Base-by-base conservation (phyloP, 2,329 filamentous ascomycete species). In the Penicillium brasilianum region DNA sequence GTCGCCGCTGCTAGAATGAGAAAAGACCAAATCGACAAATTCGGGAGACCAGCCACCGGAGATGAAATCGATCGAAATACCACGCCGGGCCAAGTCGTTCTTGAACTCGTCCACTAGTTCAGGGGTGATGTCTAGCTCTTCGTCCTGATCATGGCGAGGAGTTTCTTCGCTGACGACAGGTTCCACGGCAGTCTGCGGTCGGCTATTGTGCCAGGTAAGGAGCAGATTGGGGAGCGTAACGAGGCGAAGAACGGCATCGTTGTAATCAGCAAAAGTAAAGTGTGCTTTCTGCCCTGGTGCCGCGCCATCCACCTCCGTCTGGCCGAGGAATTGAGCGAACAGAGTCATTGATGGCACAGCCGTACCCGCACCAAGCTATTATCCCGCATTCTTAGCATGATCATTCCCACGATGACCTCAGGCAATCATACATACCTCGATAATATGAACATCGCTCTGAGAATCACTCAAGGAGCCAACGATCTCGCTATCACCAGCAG, bases 221-320 rank as follows among this genome's bases (percentile, higher is more conserved):
- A 89, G 66, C 1, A 88, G 72, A 69, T 89, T 89, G 3, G 87
- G 86, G 13, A 88, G 70, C 0, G 86, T 88, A 39, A 86, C 84
- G 2, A 88, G 77, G n/a, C 84, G 78, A 36, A 89, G 72, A 1
- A 89, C 87, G 18, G 82, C 78, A 54, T 77, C 79, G 64, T 89
- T 89, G 75, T 88, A 89, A 69, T 89, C 87, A 22, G 84, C 82
- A 11, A 89, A 74, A 1, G 84, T 86, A 66, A 89, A 84, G 41
- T 81, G 78, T 5, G 83, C 69, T 50, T 60, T 74, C 50, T 58
- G 53, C n/a, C 60, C 55, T n/a, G 52, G 14, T 22, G 25, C 39
- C 49, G 55, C 53, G 55, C 25, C 57, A 37, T 59, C 53, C 4
- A 22, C 20, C n/a, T 57, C 60, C 3, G 68, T 59, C 32, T 66